phyloP scores from a whole-genome alignment of 768 basidiomycete genomes.

The Cyathus striatus region DNA sequence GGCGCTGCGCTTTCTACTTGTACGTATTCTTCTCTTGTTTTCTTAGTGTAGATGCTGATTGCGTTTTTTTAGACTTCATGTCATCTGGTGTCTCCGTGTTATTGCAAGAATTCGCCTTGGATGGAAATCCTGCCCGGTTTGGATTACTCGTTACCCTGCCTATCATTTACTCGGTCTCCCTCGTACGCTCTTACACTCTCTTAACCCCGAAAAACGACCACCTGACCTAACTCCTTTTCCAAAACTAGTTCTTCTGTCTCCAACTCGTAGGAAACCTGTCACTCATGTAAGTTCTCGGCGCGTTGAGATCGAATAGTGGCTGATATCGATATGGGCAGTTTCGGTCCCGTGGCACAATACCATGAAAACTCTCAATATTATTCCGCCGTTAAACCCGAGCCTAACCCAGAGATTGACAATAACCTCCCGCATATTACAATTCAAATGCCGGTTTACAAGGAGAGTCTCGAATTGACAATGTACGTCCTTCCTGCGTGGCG shows the following conservation, averaged over 20 bases:
- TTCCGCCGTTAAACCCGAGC: conserved; percentile 62
- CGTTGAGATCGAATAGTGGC: no score
- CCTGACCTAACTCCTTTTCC: not conserved
- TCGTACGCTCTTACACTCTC: conserved; percentile 39
- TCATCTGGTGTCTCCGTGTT: conserved; percentile 56
- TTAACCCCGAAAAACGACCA: not conserved
- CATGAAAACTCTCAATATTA: conserved; percentile 83
- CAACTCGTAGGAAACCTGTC: conserved; percentile 65
- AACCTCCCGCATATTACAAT: conserved; percentile 76
- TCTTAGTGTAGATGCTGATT: conserved; percentile 1
- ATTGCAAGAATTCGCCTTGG: conserved; percentile 64
- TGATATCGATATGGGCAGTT: conserved; percentile 14
- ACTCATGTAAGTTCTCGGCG: conserved; percentile 48
- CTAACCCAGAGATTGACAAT: conserved; percentile 63
- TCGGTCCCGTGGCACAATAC: conserved; percentile 84
- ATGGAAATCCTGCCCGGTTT: conserved; percentile 59
- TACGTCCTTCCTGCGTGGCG: conserved; percentile 24
- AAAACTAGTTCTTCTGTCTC: conserved; percentile 81
- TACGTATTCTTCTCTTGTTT: conserved; percentile 23
- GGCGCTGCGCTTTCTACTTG: conserved; percentile 62
- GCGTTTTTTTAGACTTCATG: conserved; percentile 43
- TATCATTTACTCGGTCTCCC: conserved; percentile 70
- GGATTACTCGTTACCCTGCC: conserved; percentile 61
- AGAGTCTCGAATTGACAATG: conserved; percentile 71
- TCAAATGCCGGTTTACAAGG: conserved; percentile 87